A percentile compares a stretch with the other conserved stretches of the same genome.
These are phyloP conservation scores for Cokeromyces recurvatus DNA, from an alignment of 371 early-diverging fungal genomes.

Conservation along the genomic window DNA sequence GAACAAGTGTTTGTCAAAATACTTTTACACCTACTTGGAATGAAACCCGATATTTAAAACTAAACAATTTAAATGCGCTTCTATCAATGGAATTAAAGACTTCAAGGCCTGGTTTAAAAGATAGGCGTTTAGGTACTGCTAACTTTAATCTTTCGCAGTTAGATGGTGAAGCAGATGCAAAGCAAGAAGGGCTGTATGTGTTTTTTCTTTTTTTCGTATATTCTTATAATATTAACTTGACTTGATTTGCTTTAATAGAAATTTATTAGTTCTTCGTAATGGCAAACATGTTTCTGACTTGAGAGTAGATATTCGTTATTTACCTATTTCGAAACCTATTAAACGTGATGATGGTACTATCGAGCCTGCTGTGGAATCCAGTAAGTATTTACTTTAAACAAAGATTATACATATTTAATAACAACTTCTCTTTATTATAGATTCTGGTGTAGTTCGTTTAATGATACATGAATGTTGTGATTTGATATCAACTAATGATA, in stretches of 20 bases:
- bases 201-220: too few relatives aligned
- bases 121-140: constrained; percentile 41
- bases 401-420: background rate
- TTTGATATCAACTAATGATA: constrained; percentile 15
- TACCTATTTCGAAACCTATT: constrained; percentile 56
- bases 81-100: constrained; percentile 42
- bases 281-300: constrained; percentile 52
- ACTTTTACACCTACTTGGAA: constrained; percentile 60
- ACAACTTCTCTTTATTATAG: constrained; percentile 8
- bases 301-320: constrained; percentile 53
- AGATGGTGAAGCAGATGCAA: constrained; percentile 42
- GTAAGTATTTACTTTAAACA: constrained; percentile 21
- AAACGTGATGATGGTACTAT: constrained; percentile 37
- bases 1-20: constrained; percentile 57
- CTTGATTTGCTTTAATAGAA: constrained; percentile 20
- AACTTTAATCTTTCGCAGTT: constrained; percentile 50
- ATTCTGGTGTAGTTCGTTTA: constrained; percentile 50
- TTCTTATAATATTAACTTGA: too few relatives aligned
- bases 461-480: constrained; percentile 47
- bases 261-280: constrained; percentile 35
- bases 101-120: constrained; percentile 24
- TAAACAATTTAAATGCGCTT: constrained; percentile 52
- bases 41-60: constrained; percentile 52
- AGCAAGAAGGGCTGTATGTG: constrained; percentile 34
- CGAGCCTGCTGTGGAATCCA: constrained; percentile 55